Percentiles rank a stretch among this genome's conserved stretches.
Conservation (phyloP, 306 rosid species). For the Cercis canadensis region DNA sequence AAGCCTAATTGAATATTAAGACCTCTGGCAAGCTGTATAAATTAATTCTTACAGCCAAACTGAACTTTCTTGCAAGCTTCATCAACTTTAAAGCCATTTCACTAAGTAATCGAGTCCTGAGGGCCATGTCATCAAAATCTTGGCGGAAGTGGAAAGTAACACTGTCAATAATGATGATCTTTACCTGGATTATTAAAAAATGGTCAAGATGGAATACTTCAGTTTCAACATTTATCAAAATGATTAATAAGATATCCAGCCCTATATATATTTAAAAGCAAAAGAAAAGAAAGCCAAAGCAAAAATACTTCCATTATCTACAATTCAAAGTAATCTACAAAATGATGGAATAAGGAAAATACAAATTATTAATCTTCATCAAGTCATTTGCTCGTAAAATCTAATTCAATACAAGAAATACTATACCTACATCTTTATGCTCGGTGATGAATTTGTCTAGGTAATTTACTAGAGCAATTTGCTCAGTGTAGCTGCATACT, state of each 20-base stretch:
- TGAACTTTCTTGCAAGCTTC: constrained; percentile 74
- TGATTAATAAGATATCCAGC: not conserved
- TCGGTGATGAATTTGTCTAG: constrained; percentile 82
- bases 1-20: constrained; percentile 10
- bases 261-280: not conserved
- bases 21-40: constrained; percentile 26
- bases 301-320: constrained; percentile 13
- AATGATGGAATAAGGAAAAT: constrained; percentile 1
- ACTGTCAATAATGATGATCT: constrained; percentile 83
- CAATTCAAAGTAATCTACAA: not conserved
- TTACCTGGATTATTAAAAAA: constrained; percentile 58
- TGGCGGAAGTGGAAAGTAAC: constrained; percentile 95
- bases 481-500: constrained; percentile 90
- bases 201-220: constrained; percentile 13
- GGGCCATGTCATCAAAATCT: constrained; percentile 90
- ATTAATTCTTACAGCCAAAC: constrained; percentile 70
- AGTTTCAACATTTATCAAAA: constrained; percentile 16
- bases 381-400: not conserved
- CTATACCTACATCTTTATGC: constrained; percentile 78
- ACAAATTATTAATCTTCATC: constrained; percentile 18
- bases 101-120: constrained; percentile 80
- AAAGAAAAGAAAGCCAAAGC: constrained; percentile 16
- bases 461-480: constrained; percentile 84
- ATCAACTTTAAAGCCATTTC: constrained; percentile 91
- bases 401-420: constrained; percentile 18